Evolutionary conservation across 2,329 filamentous ascomycete species (phyloP), one percentile per base, ranked within the genome.

Genomic region (Epichloe festucae): DNA sequence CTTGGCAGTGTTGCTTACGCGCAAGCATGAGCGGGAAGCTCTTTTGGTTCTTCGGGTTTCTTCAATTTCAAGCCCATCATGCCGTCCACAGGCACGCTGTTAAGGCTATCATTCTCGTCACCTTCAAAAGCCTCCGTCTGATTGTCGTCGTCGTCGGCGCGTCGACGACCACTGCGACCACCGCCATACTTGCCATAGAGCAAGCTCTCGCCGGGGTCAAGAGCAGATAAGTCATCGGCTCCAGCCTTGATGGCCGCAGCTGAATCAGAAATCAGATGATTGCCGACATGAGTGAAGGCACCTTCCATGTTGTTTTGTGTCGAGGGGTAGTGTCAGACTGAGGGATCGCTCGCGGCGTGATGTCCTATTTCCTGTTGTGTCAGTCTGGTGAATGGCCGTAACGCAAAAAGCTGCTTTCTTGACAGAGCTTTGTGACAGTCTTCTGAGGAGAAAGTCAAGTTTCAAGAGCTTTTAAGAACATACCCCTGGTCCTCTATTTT

Each of bases 21-120:
- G 85, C 91, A 98, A 58, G 94, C 93, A 73, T 98, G 93, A 56
- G 87, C 75, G 27, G 93, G 93, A 50, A 97, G 80, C 68, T 95
- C 89, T 63, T 90, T 90, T 60, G 94, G 87, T 64, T 95, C 89
- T 59, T 94, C 87, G 50, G 53, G 56, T 54, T 57, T 74, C 67
- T 67, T 74, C 45, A 84, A 64, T 55, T 74, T 78, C 57, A 82
- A 64, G 49, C 82, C 84, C 60, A 82, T 84, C 66, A 84, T 75
- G 46, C 84, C 87, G 58, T 89, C 88, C 34, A 89, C 79, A 8
- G 88, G 82, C 59, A 87, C 83, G 65, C 89, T 96, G 43, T 86
- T 85, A 64, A 95, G 62, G 60, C 79, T 84, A 65, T 84, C 81
- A 55, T 76, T 77, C 54, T 94, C 87, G 56, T 96, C 90, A 56